Evolutionary conservation across 345 rosid genomes (phyloP).

Genomic region (Noccaea bulbosa): DNA sequence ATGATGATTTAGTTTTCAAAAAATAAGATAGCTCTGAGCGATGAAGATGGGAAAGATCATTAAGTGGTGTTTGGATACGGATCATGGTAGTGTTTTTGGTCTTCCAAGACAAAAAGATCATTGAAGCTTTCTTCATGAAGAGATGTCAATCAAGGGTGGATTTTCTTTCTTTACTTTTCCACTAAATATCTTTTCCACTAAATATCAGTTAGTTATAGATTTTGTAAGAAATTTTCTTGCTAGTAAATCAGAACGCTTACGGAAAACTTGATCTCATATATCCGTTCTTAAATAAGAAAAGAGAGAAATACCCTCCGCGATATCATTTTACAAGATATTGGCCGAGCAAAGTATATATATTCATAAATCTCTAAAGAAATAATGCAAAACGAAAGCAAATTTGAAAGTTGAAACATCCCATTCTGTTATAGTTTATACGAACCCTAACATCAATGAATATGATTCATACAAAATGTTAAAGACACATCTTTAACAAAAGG

Average conservation of each 20-base stretch:
- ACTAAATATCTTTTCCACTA: too few species aligned
- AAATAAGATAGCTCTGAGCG: background rate
- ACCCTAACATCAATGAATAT: constrained; percentile 16
- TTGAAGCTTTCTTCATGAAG: background rate
- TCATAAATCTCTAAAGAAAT: background rate
- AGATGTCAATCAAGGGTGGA: background rate
- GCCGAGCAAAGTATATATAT: background rate
- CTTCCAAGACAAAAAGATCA: background rate
- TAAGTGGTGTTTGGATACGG: too few species aligned
- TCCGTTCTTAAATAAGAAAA: background rate
- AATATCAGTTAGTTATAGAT: background rate
- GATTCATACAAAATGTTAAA: constrained; percentile 7
- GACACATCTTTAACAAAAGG: too few species aligned
- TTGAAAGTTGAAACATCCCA: constrained; percentile 10
- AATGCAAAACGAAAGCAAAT: background rate
- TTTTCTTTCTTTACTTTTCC: background rate
- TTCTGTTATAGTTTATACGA: background rate
- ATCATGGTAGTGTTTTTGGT: background rate
- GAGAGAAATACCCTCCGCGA: background rate
- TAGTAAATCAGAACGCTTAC: background rate
- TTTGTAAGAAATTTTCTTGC: background rate
- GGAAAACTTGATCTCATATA: background rate
- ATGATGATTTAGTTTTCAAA: too few species aligned
- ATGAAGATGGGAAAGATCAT: background rate
- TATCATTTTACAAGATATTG: background rate